Base-by-base conservation (phyloP, 306 rosid genomes). In the Sesbania bispinosa region DNA sequence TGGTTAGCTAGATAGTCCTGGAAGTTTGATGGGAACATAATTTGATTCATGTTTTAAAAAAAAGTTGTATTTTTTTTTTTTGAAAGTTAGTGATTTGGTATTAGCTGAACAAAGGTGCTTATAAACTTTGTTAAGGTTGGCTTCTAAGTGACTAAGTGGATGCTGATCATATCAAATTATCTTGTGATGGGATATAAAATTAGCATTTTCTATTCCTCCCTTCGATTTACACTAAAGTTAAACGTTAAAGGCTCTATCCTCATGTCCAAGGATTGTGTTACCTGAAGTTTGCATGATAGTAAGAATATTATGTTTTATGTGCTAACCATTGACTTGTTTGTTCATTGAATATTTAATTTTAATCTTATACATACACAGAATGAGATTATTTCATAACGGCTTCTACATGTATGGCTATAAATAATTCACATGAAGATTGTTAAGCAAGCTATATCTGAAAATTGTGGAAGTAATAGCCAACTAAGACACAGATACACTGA, bases 351-450 rank as follows among this genome's bases (percentile, higher is more conserved):
- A 6, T 48, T n/a, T n/a, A n/a, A n/a, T n/a, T 36, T 69, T 38
- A 38, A 38, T 70, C 30, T 70, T 24, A 23, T 29, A 53, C 14
- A 7, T 14, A 27, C 5, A 14, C 10, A 11, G 0, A 4, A 50
- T 1, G 21, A 50, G 55, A 32, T 30, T 51, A 15, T 32, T 54
- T 55, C 0, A 7, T 7, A 39, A 11, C 2, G 13, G 26, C 36
- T 65, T 46, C 13, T 27, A 27, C 64, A n/a, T n/a, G n/a, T n/a
- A n/a, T n/a, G n/a, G n/a, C n/a, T n/a, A n/a, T n/a, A n/a, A n/a
- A n/a, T n/a, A n/a, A n/a, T n/a, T n/a, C n/a, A n/a, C n/a, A n/a
- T 77, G 71, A 24, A 32, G 65, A 13, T 55, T 29, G 14, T 30
- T 39, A 16, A 38, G 9, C 66, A 9, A 26, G n/a, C 27, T 51